Evolutionary conservation across 2,329 filamentous ascomycete genomes (phyloP), one percentile per base, ranked within the genome.

Genomic region (Pseudogymnoascus sp.): DNA sequence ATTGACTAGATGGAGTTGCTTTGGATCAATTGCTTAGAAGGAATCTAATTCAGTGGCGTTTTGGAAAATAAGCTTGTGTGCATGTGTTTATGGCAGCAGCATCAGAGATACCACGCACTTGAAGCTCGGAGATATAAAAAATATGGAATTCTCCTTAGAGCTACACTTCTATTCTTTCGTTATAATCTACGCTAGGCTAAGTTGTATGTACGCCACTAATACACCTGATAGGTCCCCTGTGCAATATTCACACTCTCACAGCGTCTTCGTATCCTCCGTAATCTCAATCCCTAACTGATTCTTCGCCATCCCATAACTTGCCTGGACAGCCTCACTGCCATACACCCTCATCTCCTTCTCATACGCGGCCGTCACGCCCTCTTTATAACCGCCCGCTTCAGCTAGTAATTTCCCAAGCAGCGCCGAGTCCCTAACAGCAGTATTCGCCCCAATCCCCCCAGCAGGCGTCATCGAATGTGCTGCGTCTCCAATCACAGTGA

Each of bases 341-440:
- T 86, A 86, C 0, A 82, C 77, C 66, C 81, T 81, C 85, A 88
- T 88, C 68, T 82, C 79, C 71, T 77, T 80, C 68, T 88, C 85
- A 70, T 86, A 88, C 10, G 76, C 79, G 63, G 81, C 82, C 6
- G 76, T 80, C 3, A 83, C 75, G 3, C 83, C 78, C n/a, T 81
- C 77, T 62, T 76, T 76, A 56, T 80, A 82, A 0, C 83, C 83
- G 1, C 81, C 81, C 1, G 80, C 78, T 67, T 85, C 81, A 1
- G 70, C 68, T 33, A 86, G 56, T 63, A 86, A 65, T 65, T 74
- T 75, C 0, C 82, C 82, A 2, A 86, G 74, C 63, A 86, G 63
- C 0, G 81, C 83, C 8, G 82, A 80, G 68, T 86, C 83, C 44
- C 76, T 72, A 0, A 85, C 74, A 4, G 82, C 83, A 1, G 82